Percentiles rank a stretch among this genome's conserved stretches.
Evolutionary conservation across 345 rosid species (phyloP).

Genomic region (Eucalyptus sp.): DNA sequence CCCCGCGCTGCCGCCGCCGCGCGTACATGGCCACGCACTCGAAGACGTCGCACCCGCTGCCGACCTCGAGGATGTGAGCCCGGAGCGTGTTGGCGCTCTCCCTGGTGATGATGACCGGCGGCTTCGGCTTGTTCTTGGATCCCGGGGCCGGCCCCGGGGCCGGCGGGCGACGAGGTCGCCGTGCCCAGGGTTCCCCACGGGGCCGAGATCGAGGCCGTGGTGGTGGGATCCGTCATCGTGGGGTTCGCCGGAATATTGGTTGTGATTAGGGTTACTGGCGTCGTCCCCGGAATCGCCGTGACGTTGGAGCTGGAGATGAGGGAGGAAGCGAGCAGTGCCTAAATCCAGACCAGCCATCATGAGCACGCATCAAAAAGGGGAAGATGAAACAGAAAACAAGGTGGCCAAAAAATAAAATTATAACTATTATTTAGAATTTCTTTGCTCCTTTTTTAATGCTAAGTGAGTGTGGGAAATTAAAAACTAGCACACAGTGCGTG

Average conservation of each 20-base stretch:
- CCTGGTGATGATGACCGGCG: slow-evolving; percentile 85
- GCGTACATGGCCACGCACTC: slow-evolving; percentile 88
- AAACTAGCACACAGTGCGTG: neutral
- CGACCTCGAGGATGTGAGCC: slow-evolving; percentile 94
- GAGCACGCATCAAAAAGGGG: neutral
- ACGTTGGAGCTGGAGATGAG: slow-evolving; percentile 9
- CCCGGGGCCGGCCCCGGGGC: slow-evolving; percentile 94
- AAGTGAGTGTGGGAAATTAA: neutral
- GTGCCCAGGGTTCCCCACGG: neutral
- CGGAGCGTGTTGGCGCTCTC: slow-evolving; percentile 96
- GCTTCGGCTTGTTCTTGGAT: slow-evolving; percentile 86
- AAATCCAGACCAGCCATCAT: slow-evolving; percentile 60
- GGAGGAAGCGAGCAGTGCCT: slow-evolving; percentile 40
- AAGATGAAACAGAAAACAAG: slow-evolving; percentile 9
- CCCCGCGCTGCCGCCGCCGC: slow-evolving; percentile 79
- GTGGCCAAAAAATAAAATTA: neutral
- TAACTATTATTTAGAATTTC: neutral
- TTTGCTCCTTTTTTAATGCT: neutral
- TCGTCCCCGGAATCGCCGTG: slow-evolving; percentile 36
- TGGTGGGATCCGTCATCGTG: slow-evolving; percentile 17
- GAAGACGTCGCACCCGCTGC: slow-evolving; percentile 81
- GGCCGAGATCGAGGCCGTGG: slow-evolving; percentile 46
- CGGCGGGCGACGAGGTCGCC: slow-evolving; percentile 43
- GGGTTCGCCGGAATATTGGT: slow-evolving; percentile 1
- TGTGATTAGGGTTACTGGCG: slow-evolving; percentile 9